Evolutionary conservation across 345 rosid genomes (phyloP).

Genomic region (Camelina sativa): DNA sequence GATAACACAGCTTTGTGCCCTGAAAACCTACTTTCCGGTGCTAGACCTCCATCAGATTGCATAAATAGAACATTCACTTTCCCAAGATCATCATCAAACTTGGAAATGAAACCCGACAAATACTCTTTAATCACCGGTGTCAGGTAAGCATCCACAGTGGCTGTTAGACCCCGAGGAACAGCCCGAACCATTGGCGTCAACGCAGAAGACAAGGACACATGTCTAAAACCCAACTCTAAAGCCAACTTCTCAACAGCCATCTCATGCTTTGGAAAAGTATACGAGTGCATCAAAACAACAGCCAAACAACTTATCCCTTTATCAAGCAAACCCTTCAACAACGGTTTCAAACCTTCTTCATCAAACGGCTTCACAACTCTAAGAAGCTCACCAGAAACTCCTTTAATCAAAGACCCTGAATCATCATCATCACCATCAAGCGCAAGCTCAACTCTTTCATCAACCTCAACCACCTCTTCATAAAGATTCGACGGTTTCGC

Average conservation of each 20-base stretch:
- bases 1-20: constrained; percentile 98
- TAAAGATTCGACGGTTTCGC: constrained; percentile 82
- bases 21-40: constrained; percentile 89
- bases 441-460: constrained; percentile 89
- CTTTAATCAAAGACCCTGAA: constrained; percentile 50
- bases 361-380: constrained; percentile 75
- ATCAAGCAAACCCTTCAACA: constrained; percentile 63
- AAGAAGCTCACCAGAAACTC: constrained; percentile 88
- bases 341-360: constrained; percentile 62
- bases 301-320: constrained; percentile 91
- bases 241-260: constrained; percentile 83
- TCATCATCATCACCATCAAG: constrained; percentile 38
- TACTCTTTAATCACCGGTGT: constrained; percentile 95
- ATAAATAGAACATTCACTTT: constrained; percentile 88
- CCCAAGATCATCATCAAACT: constrained; percentile 73
- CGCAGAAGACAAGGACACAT: constrained; percentile 90
- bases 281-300: constrained; percentile 90
- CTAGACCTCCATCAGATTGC: constrained; percentile 99
- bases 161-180: constrained; percentile 96
- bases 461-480: constrained; percentile 84
- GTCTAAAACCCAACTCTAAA: constrained; percentile 75
- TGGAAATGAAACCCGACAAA: constrained; percentile 86
- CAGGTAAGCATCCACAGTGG: constrained; percentile 94
- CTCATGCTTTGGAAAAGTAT: constrained; percentile 88
- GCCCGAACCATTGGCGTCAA: constrained; percentile 97